Evolutionary conservation across 225 moss, liverwort and hornwort species (phyloP).

Genomic region (Physcomitrium patens): DNA sequence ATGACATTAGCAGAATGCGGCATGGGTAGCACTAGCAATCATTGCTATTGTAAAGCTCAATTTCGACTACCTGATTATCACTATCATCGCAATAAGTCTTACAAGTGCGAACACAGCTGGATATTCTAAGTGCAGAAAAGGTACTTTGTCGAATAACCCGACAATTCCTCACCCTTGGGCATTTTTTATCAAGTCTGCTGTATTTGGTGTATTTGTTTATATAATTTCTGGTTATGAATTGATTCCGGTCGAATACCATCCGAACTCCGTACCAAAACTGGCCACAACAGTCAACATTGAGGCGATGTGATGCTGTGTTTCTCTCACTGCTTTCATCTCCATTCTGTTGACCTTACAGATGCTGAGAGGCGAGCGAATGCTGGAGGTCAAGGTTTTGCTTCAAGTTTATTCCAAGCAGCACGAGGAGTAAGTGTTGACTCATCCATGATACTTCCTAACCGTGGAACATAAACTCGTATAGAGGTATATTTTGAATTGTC

Average conservation of each 20-base stretch:
- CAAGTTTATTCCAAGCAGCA: slow-evolving; percentile 55
- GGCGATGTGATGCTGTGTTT: neutral
- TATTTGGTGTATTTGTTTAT: neutral
- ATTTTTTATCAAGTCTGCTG: neutral
- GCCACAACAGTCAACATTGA: neutral
- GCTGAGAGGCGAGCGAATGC: slow-evolving; percentile 45
- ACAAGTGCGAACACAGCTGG: slow-evolving; percentile 88
- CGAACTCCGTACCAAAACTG: neutral
- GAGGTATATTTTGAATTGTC: neutral
- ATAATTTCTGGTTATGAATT: neutral
- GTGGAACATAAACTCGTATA: neutral
- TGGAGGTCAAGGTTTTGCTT: slow-evolving; percentile 49
- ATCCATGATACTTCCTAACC: neutral
- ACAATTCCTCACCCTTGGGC: neutral
- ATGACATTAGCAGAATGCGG: slow-evolving; percentile 47
- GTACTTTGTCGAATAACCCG: slow-evolving; percentile 27
- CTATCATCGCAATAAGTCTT: slow-evolving; percentile 73
- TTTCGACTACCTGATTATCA: slow-evolving; percentile 86
- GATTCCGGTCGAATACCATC: neutral
- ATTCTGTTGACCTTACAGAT: slow-evolving; percentile 33
- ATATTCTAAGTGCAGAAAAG: slow-evolving; percentile 90
- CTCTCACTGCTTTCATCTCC: slow-evolving; percentile 1
- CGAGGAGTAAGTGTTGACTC: slow-evolving; percentile 44
- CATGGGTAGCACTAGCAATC: slow-evolving; percentile 80
- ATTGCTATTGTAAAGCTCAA: slow-evolving; percentile 78